phyloP scores from a whole-genome alignment of 257 asterid genomes.

The Plantago ovata region DNA sequence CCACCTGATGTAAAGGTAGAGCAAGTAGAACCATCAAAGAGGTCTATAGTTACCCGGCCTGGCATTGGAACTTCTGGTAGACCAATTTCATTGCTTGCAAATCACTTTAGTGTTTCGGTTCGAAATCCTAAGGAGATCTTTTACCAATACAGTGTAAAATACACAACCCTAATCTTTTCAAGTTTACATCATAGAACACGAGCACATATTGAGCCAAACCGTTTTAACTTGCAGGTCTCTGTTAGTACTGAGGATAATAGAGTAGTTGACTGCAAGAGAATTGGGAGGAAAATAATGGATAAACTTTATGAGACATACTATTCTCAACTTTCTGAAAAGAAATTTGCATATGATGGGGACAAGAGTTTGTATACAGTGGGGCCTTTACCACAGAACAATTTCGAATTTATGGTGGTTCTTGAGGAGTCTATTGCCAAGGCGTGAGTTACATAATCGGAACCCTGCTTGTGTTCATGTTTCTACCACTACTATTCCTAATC shows the following conservation, averaged over 20 bases:
- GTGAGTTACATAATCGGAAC: constrained; percentile 31
- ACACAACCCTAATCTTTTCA: constrained; percentile 14
- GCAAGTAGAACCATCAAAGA: constrained; percentile 35
- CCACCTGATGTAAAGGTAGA: constrained; percentile 29
- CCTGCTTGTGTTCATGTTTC: constrained; percentile 3
- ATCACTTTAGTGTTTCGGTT: constrained; percentile 72
- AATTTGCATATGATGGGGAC: constrained; percentile 83
- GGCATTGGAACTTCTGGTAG: constrained; percentile 67
- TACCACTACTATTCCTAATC: constrained; percentile 12
- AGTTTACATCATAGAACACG: constrained; percentile 11
- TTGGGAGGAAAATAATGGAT: constrained; percentile 65
- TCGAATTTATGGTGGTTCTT: constrained; percentile 54
- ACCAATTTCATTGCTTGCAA: constrained; percentile 54
- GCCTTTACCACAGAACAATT: constrained; percentile 62
- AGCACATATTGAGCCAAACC: constrained; percentile 11
- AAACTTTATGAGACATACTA: constrained; percentile 69
- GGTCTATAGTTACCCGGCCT: constrained; percentile 49
- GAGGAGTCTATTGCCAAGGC: constrained; percentile 63
- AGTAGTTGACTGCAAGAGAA: constrained; percentile 44
- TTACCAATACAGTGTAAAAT: constrained; percentile 65
- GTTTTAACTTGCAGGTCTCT: constrained; percentile 53
- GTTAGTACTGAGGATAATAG: constrained; percentile 47
- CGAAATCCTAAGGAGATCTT: constrained; percentile 46
- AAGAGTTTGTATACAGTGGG: constrained; percentile 70
- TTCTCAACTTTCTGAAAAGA: constrained; percentile 63